phyloP scores from a whole-genome alignment of 768 basidiomycete genomes.

The Suillus subalutaceus region DNA sequence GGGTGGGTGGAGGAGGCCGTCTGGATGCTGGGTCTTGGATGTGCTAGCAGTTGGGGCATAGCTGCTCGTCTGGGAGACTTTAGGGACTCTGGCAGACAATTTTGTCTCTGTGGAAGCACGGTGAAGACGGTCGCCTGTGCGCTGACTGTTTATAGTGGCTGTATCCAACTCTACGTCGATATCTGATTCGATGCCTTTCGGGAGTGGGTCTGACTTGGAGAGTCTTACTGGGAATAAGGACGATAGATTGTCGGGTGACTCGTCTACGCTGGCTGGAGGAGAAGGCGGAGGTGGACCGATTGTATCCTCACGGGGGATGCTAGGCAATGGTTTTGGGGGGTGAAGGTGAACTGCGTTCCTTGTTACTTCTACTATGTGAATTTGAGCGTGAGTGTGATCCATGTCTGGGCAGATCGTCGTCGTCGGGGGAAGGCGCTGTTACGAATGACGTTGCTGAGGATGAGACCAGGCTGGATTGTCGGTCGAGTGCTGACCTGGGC shows the following conservation, averaged over 20 bases:
- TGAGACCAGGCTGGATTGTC: slow-evolving; percentile 28
- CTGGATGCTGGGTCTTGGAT: slow-evolving; percentile 35
- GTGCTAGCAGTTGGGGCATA: slow-evolving; percentile 25
- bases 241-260: slow-evolving; percentile 26
- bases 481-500: slow-evolving; percentile 19
- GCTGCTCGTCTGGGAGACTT: slow-evolving; percentile 21
- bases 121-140: slow-evolving; percentile 36
- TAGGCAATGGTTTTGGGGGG: slow-evolving; percentile 38
- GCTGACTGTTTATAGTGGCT: slow-evolving; percentile 25
- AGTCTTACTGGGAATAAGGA: slow-evolving; percentile 28
- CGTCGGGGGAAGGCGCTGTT: slow-evolving; percentile 30
- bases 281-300: slow-evolving; percentile 64
- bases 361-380: slow-evolving; percentile 59
- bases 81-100: slow-evolving; percentile 32
- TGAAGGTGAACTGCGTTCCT: slow-evolving; percentile 47
- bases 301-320: slow-evolving; percentile 27
- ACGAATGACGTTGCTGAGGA: slow-evolving; percentile 29
- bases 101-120: slow-evolving; percentile 57
- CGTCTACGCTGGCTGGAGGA: slow-evolving; percentile 46
- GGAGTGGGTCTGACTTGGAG: slow-evolving; percentile 23
- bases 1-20: slow-evolving; percentile 58
- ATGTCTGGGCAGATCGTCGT: slow-evolving; percentile 28
- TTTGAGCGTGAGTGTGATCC: slow-evolving; percentile 37
- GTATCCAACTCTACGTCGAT: slow-evolving; percentile 23
- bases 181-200: slow-evolving; percentile 34